Conservation (phyloP, 768 basidiomycete genomes). For the Lactarius evosmus region DNA sequence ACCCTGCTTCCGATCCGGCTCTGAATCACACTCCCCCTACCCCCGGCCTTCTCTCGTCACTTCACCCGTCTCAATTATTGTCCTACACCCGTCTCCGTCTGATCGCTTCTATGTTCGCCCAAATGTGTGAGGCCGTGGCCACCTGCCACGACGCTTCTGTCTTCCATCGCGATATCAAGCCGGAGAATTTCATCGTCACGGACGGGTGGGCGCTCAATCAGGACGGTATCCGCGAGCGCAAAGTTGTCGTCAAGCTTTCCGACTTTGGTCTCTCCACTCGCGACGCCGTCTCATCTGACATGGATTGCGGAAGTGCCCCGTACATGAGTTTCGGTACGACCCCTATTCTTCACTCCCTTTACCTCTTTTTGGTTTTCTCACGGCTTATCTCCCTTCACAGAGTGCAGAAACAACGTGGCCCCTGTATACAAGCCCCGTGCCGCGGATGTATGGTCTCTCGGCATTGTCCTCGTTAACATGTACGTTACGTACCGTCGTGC, state of each 20-base stretch:
- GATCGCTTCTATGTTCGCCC: slow-evolving; percentile 95
- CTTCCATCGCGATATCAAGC: slow-evolving; percentile 98
- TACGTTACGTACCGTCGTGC: slow-evolving; percentile 37
- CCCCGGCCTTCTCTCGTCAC: slow-evolving; percentile 83
- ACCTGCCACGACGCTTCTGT: slow-evolving; percentile 89
- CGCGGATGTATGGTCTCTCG: slow-evolving; percentile 98
- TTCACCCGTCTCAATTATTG: slow-evolving; percentile 75
- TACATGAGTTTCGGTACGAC: slow-evolving; percentile 94
- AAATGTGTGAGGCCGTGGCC: slow-evolving; percentile 98
- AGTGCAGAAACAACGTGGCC: slow-evolving; percentile 96
- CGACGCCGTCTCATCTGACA: slow-evolving; percentile 85
- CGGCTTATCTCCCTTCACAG: slow-evolving; percentile 41
- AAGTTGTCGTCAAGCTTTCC: slow-evolving; percentile 92
- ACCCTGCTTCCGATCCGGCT: slow-evolving; percentile 35
- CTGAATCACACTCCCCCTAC: slow-evolving; percentile 81
- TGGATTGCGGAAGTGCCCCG: slow-evolving; percentile 97
- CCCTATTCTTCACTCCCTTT: slow-evolving; percentile 18
- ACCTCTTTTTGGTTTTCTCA: slow-evolving; percentile 7
- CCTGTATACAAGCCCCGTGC: slow-evolving; percentile 92
- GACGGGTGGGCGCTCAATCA: slow-evolving; percentile 62
- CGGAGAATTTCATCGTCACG: slow-evolving; percentile 96
- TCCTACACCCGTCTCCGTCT: slow-evolving; percentile 85
- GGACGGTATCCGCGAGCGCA: slow-evolving; percentile 65
- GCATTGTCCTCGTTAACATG: slow-evolving; percentile 99
- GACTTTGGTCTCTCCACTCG: slow-evolving; percentile 96